Evolutionary conservation across 2,329 filamentous ascomycete species (phyloP), one percentile per base, ranked within the genome.

Genomic region (Cladosporium austrohemisphaericum): DNA sequence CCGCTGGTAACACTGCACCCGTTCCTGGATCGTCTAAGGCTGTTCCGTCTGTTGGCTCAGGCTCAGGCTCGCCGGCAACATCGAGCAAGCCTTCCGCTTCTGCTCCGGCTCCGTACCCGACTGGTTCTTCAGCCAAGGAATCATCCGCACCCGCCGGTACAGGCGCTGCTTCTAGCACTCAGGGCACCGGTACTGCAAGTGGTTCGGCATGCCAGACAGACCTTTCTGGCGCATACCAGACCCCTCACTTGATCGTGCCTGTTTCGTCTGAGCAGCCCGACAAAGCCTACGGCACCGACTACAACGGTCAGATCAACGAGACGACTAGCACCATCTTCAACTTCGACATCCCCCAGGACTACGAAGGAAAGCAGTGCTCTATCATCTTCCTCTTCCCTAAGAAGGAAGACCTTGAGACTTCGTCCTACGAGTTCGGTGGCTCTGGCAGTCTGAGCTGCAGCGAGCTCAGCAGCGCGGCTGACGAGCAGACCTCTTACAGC

Each of bases 301-400:
- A 67, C 57, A 63, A 61, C 29, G 73, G 65, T 14, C 57, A 64
- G 11, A 61, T 77, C 51, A 71, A 68, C 4, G 61, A 67, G 1
- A 65, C 56, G 3, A 53, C 57, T n/a, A 66, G 61, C 32, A 65
- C 66, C 8, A 54, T 76, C 52, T 75, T 76, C 65, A 70, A 68
- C 51, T 76, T 76, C 56, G 69, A 76, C 52, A 63, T 77, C 19
- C 69, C 69, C 0, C 54, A 61, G 3, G 60, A 58, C 3, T 64
- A 70, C 41, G 51, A 61, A 29, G 68, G 69, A 51, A 71, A 70
- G 52, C 71, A 65, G 25, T 77, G 75, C 65, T 72, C 68, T 4
- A 59, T 76, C n/a, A 62, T 71, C 50, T 76, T 78, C 62, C 59
- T 72, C 29, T 67, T 76, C 52, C 75, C 75, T 0, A 52, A 49